Percentiles rank a stretch among this genome's conserved stretches.
phyloP scores from a whole-genome alignment of 2,329 filamentous ascomycete species.

The Ophiocordyceps australis region DNA sequence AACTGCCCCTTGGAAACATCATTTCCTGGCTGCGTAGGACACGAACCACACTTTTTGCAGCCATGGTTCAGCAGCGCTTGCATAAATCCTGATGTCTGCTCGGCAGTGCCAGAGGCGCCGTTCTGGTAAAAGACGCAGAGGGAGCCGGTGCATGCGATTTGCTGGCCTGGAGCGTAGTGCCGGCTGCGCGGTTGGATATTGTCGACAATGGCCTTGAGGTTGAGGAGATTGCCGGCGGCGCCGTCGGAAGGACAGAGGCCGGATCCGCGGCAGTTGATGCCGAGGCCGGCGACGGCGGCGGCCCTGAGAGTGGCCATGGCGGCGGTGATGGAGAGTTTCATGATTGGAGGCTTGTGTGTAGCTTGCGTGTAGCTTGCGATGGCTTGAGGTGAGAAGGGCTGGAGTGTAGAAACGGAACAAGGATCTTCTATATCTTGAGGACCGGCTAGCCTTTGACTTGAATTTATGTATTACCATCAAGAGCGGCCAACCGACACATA shows the following conservation, averaged over 20 bases:
- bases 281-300: conserved; percentile 3
- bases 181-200: conserved; percentile 3
- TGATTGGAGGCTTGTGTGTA: too few species aligned
- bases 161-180: conserved; percentile 4
- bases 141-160: conserved; percentile 5
- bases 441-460: too few species aligned
- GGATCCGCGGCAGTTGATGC: conserved; percentile 6
- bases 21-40: conserved; percentile 5
- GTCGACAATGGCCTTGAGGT: conserved; percentile 4
- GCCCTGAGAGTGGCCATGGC: conserved; percentile 1
- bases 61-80: conserved; percentile 4
- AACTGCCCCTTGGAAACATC: conserved; percentile 5
- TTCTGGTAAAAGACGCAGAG: conserved; percentile 6
- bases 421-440: too few species aligned
- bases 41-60: conserved; percentile 5
- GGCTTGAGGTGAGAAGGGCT: too few species aligned
- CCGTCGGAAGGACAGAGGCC: conserved; percentile 4
- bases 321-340: neutral
- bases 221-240: conserved; percentile 3
- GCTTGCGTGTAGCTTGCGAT: too few species aligned
- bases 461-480: too few species aligned
- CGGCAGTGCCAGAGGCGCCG: conserved; percentile 4
- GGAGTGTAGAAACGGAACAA: too few species aligned
- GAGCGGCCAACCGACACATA: too few species aligned
- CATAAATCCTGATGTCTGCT: conserved; percentile 3